Evolutionary conservation across 768 basidiomycete species (phyloP), one percentile per base, ranked within the genome.

Genomic region (Hygrocybe punicea): DNA sequence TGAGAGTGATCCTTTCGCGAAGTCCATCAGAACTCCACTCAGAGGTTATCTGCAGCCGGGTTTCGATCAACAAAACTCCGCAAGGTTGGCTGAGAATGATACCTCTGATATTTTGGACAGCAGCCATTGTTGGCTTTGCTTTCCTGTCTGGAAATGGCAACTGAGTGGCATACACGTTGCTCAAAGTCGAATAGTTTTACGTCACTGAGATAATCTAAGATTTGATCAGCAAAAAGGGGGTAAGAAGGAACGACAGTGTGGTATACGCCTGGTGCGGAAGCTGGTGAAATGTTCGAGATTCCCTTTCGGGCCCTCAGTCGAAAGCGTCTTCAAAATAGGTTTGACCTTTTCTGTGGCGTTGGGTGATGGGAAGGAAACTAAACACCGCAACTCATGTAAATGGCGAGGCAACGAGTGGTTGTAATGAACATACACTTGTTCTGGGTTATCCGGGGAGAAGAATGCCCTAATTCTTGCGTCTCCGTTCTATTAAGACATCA

Each of bases 121-220:
- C 47, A 93, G 77, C 92, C 91, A 93, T 56, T 78, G 67, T 68
- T 93, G 91, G 63, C 88, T 90, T 69, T 90, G 69, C 65, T 65
- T 82, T 33, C 91, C 91, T 17, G 83, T 86, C 89, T 92, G 61
- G 39, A 55, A 62, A 44, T 55, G 23, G 54, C 56, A 57, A 59
- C 69, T 29, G 60, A 67, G 51, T 56, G 51, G 37, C 51, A 34
- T 50, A 63, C 65, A 65, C 60, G 54, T 55, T 62, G 58, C 16
- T 57, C 34, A 8, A 46, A 51, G 63, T 37, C 3, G 48, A 64
- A n/a, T 47, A 42, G 46, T 60, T 69, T 70, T 71, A 91, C 90
- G 65, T 88, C 81, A 74, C 87, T 90, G 51, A 86, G 86, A 67
- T 87, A 87, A 66, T 86, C 85, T 87, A 63, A 54, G 54, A 49